Evolutionary conservation across 1,284 basidiomycete genomes (phyloP), one percentile per base, ranked within the genome.

Genomic region (Cystobasidium slooffiae): DNA sequence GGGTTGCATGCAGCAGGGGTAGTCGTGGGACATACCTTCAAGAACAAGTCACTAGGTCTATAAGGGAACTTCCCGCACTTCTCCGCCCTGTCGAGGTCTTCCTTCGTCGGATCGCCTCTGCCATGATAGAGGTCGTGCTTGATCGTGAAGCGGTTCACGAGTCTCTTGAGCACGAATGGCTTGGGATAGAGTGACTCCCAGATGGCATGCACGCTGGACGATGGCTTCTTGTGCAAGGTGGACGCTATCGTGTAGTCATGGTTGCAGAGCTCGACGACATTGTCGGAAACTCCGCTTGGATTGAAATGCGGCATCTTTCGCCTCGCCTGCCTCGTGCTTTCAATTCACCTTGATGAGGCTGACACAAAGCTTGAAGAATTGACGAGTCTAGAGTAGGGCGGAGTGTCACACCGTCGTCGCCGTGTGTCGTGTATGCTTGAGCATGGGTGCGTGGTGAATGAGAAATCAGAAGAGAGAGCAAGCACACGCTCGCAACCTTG

Each of bases 11-110:
- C 55, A 14, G 24, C 9, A 37, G 6, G 31, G 55, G 4, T 31
- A 2, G 46, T 10, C 63, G n/a, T 68, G 16, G 24, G 47, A 24
- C 81, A 20, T 72, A 83, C 85, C 81, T 83, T 83, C 63, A 86
- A 77, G 78, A 86, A 86, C 24, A 85, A 77, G 65, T 85, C 82
- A 63, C 82, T 83, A 12, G 85, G 85, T 37, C 83, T 79, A 44
- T 81, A 75, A 3, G 84, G 81, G 64, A 85, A 85, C 72, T 80
- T 78, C 6, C 84, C 85, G 51, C 84, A 83, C 61, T 79, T 75
- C n/a, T 79, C 82, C 14, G 83, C 84, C 31, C 81, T 76, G 63
- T 84, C 83, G 18, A 85, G 77, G 76, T 85, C 84, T 22, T 81
- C 82, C 46, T 77, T 39, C 10, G 80, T 81, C 62, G 74, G 74